phyloP scores from a whole-genome alignment of 768 basidiomycete genomes.

The Kwoniella sp. region DNA sequence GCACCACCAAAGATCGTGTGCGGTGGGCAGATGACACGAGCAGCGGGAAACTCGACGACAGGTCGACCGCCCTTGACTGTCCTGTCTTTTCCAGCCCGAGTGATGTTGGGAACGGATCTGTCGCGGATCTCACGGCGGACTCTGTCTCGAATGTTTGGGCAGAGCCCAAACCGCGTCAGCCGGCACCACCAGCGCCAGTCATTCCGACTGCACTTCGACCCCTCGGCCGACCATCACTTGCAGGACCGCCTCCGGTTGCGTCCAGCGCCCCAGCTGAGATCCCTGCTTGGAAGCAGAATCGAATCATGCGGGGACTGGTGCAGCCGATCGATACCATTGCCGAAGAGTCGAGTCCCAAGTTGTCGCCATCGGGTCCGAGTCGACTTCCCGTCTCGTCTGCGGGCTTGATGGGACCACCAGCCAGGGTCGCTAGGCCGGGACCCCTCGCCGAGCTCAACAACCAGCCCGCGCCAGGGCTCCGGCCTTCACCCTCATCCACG shows the following conservation, averaged over 20 bases:
- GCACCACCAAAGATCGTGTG: constrained; percentile 15
- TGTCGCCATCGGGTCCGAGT: constrained; percentile 8
- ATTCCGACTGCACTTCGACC: constrained; percentile 5
- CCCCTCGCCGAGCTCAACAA: constrained; percentile 13
- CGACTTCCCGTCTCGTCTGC: neutral
- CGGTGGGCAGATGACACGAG: constrained; percentile 38
- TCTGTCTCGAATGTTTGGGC: constrained; percentile 13
- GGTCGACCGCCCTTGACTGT: constrained; percentile 13
- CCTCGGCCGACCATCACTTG: neutral
- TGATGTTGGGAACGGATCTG: constrained; percentile 5
- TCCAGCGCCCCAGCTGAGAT: constrained; percentile 5
- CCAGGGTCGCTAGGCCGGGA: constrained; percentile 7
- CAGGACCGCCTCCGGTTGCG: neutral
- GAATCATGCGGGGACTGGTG: constrained; percentile 8
- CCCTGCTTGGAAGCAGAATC: constrained; percentile 28
- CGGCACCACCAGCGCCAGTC: neutral
- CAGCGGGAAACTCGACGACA: constrained; percentile 31
- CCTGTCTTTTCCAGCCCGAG: constrained; percentile 13
- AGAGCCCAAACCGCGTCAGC: neutral
- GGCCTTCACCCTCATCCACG: constrained; percentile 1
- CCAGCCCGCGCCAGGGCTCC: neutral
- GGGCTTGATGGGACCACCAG: constrained; percentile 25
- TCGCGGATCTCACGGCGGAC: constrained; percentile 3
- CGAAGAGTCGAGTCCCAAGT: constrained; percentile 7
- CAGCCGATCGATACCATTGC: constrained; percentile 4